Percentiles rank a stretch among this genome's conserved stretches.
Conservation (phyloP, 2,329 filamentous ascomycete genomes). For the Chaetomium globosum region DNA sequence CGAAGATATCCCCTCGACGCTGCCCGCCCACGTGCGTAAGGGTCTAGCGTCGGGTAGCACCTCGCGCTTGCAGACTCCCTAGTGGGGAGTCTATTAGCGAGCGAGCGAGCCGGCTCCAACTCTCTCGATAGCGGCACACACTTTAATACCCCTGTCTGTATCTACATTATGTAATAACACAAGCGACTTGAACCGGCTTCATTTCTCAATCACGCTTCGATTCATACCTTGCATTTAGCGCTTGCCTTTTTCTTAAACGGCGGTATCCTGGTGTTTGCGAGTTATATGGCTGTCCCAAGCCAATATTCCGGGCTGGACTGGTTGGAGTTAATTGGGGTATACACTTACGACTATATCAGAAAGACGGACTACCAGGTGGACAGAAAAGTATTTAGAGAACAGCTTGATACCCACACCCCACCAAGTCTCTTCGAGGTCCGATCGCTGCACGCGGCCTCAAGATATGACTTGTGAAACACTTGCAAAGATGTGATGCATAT, state of each 20-base stretch:
- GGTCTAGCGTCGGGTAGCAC: slow-evolving; percentile 31
- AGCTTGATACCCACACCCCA: background rate
- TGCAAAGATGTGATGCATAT: background rate
- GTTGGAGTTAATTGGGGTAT: background rate
- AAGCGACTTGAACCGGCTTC: background rate
- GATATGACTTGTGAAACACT: background rate
- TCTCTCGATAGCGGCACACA: background rate
- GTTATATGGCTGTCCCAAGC: background rate
- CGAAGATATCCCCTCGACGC: slow-evolving; percentile 42
- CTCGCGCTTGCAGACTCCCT: slow-evolving; percentile 10
- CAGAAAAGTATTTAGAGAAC: background rate
- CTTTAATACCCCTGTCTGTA: slow-evolving; percentile 1
- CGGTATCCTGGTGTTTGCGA: background rate
- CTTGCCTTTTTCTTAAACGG: background rate
- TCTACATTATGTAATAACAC: background rate
- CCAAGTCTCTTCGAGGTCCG: too few relatives aligned
- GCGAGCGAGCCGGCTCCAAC: background rate
- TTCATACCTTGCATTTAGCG: background rate
- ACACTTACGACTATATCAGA: background rate
- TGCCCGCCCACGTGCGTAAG: slow-evolving; percentile 41
- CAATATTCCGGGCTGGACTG: background rate
- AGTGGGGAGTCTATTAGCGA: background rate
- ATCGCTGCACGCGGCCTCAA: too few relatives aligned
- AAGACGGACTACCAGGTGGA: background rate
- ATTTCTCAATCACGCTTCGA: background rate